Base-by-base conservation (phyloP, 176 grass and related monocot genomes). In the Leersia perrieri region DNA sequence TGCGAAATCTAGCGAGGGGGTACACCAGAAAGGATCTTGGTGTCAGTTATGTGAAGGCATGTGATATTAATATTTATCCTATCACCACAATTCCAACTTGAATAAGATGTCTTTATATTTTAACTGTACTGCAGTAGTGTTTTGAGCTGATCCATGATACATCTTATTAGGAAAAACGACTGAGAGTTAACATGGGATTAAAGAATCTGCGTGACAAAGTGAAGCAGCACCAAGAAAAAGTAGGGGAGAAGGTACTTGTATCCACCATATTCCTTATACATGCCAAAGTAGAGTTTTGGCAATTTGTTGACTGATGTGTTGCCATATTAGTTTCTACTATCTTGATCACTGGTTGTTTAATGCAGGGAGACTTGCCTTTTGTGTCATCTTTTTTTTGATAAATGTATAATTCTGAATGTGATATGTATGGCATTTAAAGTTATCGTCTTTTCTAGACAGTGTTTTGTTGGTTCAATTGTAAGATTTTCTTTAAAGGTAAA, bases 11-110 rank as follows among this genome's bases (percentile, higher is more conserved):
- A 67, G 96, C 92, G 47, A 90, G 88, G 69, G 96, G 96, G 28
- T 99, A 99, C 81, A 93, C 87, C 66, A 94, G 96, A 82, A 85
- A 99, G 72, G 96, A 99, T 82, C 96, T 99, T 64, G 90, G 96
- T 65, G 88, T 99, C 80, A 99, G 96, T 76, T 99, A 99, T 89
- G 91, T 95, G 47, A 99, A 94, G 90, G 95, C 66, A 91, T 84
- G 89, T 76, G 11, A 61, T 76, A 53, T 53, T 34, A 40, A 36
- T 32, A n/a, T 18, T 34, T 18, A 84, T 16, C 42, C 60, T 78
- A 55, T 57, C 47, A 65, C 60, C 10, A 22, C 4, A 70, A 23
- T 62, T 82, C 57, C 38, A 64, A 49, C 55, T 74, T 70, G 20
- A 53, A 33, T 58, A 70, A 34, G 27, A 34, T 22, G 38, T 65